These are phyloP conservation scores for Brassica incana DNA, from an alignment of 345 rosid species.

Conservation along the genomic window DNA sequence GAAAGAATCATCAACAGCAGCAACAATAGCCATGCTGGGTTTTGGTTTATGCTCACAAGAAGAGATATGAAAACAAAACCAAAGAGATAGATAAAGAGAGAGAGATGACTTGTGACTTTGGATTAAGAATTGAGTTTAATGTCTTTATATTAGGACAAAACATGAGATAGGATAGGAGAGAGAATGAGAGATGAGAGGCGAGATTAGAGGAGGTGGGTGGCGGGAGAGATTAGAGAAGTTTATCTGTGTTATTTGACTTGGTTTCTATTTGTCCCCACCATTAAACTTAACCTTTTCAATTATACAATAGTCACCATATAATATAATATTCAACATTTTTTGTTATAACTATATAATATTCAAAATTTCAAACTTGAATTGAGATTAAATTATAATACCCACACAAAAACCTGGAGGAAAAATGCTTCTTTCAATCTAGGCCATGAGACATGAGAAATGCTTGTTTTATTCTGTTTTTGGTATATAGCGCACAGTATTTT, in stretches of 20 bases:
- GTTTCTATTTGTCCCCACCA: constrained; percentile 25
- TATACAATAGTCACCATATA: constrained; percentile 28
- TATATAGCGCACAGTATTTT: neutral
- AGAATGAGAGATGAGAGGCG: constrained; percentile 40
- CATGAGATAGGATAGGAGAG: neutral
- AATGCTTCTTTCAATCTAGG: neutral
- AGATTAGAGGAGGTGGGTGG: constrained; percentile 46
- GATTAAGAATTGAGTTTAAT: constrained; percentile 25
- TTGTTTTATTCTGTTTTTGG: neutral
- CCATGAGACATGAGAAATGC: neutral
- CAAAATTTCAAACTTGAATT: neutral
- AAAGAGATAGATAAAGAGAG: neutral
- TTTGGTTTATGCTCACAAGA: neutral
- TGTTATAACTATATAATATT: neutral
- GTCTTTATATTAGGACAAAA: constrained; percentile 29
- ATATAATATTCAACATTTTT: too few relatives aligned
- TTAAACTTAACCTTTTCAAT: constrained; percentile 29
- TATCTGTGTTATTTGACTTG: constrained; percentile 36
- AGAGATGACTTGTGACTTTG: neutral
- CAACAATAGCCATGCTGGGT: constrained; percentile 19
- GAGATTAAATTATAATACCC: neutral
- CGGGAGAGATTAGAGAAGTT: constrained; percentile 44
- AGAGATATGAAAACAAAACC: neutral
- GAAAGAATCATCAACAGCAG: constrained; percentile 64
- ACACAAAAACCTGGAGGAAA: neutral